Conservation (phyloP, 768 basidiomycete species). For the Trametes gibbosa region DNA sequence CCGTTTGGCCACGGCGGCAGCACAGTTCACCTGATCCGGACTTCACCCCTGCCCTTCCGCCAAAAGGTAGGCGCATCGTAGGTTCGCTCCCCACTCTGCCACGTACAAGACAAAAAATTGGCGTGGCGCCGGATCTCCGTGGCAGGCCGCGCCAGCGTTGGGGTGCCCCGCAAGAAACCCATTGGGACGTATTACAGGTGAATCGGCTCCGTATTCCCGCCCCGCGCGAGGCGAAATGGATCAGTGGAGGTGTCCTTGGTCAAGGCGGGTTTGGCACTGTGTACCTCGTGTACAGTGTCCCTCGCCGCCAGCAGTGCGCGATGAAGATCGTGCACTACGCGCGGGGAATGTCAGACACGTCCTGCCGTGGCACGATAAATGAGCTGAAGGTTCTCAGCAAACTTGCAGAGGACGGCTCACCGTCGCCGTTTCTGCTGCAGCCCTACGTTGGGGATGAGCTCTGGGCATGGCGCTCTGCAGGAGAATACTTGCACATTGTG, state of each 20-base stretch:
- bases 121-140: not conserved
- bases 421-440: conserved; percentile 16
- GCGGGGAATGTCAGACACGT: not conserved
- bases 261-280: conserved; percentile 23
- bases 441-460: conserved; percentile 4
- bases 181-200: conserved; percentile 9
- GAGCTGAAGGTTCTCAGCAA: conserved; percentile 21
- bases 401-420: not conserved
- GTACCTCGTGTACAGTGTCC: conserved; percentile 17
- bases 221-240: not conserved
- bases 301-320: conserved; percentile 5
- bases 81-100: not conserved
- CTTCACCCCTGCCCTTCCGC: not conserved
- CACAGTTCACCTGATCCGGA: not conserved
- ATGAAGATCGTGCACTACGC: conserved; percentile 23
- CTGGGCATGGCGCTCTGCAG: conserved; percentile 15
- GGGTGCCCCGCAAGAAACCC: not conserved
- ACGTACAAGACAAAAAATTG: not conserved
- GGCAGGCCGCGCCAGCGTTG: not conserved
- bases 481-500: conserved; percentile 21
- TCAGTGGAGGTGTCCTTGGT: conserved; percentile 13
- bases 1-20: not conserved
- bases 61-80: not conserved
- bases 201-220: not conserved
- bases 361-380: conserved; percentile 18